Percentiles rank a stretch among this genome's conserved stretches.
phyloP scores from a whole-genome alignment of 208 protist genomes.

The Wallacemonas sp. region DNA sequence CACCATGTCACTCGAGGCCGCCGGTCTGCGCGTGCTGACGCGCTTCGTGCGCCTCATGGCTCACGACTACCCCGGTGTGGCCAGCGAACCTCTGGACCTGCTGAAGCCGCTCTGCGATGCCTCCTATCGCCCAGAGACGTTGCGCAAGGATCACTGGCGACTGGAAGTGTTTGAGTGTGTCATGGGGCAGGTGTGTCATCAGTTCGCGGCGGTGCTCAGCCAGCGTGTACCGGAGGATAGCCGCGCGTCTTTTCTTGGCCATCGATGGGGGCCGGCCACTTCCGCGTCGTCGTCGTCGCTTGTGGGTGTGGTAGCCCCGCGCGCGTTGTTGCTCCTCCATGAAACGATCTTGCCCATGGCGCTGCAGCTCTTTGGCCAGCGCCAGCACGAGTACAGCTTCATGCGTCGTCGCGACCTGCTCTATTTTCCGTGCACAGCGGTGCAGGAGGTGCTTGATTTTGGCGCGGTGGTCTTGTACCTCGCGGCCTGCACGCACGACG shows the following conservation, averaged over 20 bases:
- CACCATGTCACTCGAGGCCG: conserved; percentile 54
- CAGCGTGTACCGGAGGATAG: conserved; percentile 40
- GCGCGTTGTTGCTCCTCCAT: conserved; percentile 49
- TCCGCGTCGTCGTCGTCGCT: not conserved
- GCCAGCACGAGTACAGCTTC: conserved; percentile 63
- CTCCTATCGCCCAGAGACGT: conserved; percentile 45
- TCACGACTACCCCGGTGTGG: conserved; percentile 48
- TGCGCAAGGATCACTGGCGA: conserved; percentile 65
- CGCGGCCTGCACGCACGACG: conserved; percentile 38
- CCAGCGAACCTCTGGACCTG: conserved; percentile 34
- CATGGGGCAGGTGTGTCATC: conserved; percentile 42
- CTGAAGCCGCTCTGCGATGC: conserved; percentile 58
- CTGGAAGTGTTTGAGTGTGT: conserved; percentile 61
- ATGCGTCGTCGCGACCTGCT: conserved; percentile 70
- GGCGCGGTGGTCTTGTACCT: conserved; percentile 65
- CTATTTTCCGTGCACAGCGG: conserved; percentile 49
- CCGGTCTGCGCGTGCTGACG: conserved; percentile 47
- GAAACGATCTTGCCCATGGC: conserved; percentile 55
- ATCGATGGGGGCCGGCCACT: not conserved
- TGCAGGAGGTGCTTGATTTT: conserved; percentile 68
- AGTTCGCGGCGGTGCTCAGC: conserved; percentile 42
- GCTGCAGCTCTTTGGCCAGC: conserved; percentile 47
- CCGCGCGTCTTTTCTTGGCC: not conserved
- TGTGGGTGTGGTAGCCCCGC: conserved; percentile 18
- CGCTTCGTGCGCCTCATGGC: conserved; percentile 33